These are phyloP conservation scores for Psilocybe subaeruginosa DNA, from an alignment of 768 basidiomycete species.

Conservation along the genomic window DNA sequence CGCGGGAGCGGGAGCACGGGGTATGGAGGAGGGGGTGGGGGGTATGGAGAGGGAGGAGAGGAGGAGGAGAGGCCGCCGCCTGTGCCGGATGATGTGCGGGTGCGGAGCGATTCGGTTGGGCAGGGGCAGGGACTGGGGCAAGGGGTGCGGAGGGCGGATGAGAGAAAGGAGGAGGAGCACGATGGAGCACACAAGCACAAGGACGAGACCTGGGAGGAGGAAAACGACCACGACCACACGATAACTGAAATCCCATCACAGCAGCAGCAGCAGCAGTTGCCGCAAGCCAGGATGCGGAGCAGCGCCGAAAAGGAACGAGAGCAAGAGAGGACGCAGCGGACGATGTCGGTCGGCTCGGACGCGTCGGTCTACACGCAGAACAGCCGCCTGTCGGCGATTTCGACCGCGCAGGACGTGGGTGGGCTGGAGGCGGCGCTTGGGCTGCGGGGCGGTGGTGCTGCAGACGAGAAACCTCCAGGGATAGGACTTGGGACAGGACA, in stretches of 20 bases:
- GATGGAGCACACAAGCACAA: too few species aligned
- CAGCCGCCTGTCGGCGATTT: constrained; percentile 25
- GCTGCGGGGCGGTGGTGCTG: background rate
- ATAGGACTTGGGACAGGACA: background rate
- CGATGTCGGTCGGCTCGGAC: constrained; percentile 29
- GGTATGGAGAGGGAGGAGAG: background rate
- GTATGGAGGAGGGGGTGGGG: background rate
- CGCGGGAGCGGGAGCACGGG: background rate
- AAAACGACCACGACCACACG: too few species aligned
- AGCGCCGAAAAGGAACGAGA: background rate
- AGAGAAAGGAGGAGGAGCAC: background rate
- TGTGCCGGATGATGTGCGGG: constrained; percentile 22
- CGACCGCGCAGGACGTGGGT: constrained; percentile 12
- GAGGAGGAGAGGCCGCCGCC: background rate
- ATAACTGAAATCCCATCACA: too few species aligned
- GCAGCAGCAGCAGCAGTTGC: too few species aligned
- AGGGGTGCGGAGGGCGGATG: background rate
- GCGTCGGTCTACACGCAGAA: constrained; percentile 38
- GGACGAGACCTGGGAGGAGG: too few species aligned
- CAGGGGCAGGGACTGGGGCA: background rate
- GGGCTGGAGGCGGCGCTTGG: background rate
- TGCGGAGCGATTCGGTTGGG: constrained; percentile 22
- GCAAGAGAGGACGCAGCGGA: background rate
- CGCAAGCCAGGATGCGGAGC: too few species aligned
- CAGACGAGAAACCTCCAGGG: background rate